phyloP scores from a whole-genome alignment of 2,329 filamentous ascomycete species.

The Cladosporium cucumerinum region DNA sequence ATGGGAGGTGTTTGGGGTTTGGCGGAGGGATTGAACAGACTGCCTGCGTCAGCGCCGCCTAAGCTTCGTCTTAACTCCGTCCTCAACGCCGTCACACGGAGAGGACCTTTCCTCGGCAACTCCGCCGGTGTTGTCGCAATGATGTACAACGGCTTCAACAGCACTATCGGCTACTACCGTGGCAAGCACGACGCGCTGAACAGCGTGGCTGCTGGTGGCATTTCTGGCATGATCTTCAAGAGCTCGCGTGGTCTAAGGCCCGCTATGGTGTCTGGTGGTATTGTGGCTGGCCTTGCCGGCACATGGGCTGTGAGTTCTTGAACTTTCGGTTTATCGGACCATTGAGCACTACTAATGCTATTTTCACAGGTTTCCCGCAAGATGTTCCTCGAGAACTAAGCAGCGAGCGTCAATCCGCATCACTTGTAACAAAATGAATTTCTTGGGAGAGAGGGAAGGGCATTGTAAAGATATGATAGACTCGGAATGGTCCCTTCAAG shows the following conservation, averaged over 20 bases:
- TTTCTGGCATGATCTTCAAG: constrained; percentile 96
- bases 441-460: background rate
- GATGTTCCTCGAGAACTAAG: constrained; percentile 16
- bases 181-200: constrained; percentile 89
- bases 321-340: background rate
- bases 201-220: constrained; percentile 75
- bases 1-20: constrained; percentile 90
- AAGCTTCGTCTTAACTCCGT: constrained; percentile 92
- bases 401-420: constrained; percentile 4
- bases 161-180: constrained; percentile 70
- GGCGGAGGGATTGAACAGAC: constrained; percentile 78
- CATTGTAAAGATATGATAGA: constrained; percentile 17
- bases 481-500: constrained; percentile 15
- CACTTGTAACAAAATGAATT: background rate
- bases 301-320: constrained; percentile 76
- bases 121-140: constrained; percentile 93
- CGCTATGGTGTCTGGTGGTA: constrained; percentile 90
- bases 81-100: constrained; percentile 86
- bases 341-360: background rate
- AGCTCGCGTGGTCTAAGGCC: constrained; percentile 85
- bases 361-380: constrained; percentile 10
- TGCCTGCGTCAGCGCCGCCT: constrained; percentile 68
- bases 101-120: constrained; percentile 94
- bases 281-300: constrained; percentile 82
- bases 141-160: constrained; percentile 92